Conservation (phyloP, 2,329 filamentous ascomycete genomes). For the Teratosphaeria gauchensis region DNA sequence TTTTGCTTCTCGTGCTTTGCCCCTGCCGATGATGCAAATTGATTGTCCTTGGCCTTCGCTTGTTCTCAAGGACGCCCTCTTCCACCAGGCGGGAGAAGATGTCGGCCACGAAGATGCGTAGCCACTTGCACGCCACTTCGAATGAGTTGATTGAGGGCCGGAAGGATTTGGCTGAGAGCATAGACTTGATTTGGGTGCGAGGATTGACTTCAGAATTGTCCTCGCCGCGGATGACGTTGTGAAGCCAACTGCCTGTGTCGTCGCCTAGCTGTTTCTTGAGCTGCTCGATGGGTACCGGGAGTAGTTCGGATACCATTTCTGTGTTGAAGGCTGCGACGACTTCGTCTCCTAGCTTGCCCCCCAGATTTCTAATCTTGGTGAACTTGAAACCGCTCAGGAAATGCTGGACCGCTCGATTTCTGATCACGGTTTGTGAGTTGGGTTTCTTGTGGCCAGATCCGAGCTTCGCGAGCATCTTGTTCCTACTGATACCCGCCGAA, state of each 20-base stretch:
- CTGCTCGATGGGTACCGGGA: constrained; percentile 62
- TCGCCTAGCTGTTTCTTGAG: constrained; percentile 70
- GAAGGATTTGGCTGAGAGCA: constrained; percentile 95
- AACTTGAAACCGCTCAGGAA: constrained; percentile 84
- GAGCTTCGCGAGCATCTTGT: constrained; percentile 93
- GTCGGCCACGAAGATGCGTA: constrained; percentile 83
- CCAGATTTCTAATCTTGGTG: constrained; percentile 89
- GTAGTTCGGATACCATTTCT: constrained; percentile 66
- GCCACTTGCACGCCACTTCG: constrained; percentile 74
- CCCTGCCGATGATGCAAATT: constrained; percentile 73
- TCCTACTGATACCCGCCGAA: constrained; percentile 77
- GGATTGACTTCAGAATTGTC: constrained; percentile 84
- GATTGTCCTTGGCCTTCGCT: constrained; percentile 73
- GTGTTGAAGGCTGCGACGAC: constrained; percentile 73
- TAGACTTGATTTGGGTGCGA: constrained; percentile 88
- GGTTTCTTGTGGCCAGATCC: constrained; percentile 89
- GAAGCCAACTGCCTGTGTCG: constrained; percentile 77
- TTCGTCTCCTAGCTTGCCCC: constrained; percentile 86
- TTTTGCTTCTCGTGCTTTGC: constrained; percentile 63
- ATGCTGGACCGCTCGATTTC: constrained; percentile 67
- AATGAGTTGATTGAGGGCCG: constrained; percentile 67
- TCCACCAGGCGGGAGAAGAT: constrained; percentile 84
- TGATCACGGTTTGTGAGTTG: constrained; percentile 86
- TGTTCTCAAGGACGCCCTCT: constrained; percentile 81
- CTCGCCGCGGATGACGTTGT: constrained; percentile 74